phyloP scores from a whole-genome alignment of 164 flowering plant species.

The Berberis thunbergii region DNA sequence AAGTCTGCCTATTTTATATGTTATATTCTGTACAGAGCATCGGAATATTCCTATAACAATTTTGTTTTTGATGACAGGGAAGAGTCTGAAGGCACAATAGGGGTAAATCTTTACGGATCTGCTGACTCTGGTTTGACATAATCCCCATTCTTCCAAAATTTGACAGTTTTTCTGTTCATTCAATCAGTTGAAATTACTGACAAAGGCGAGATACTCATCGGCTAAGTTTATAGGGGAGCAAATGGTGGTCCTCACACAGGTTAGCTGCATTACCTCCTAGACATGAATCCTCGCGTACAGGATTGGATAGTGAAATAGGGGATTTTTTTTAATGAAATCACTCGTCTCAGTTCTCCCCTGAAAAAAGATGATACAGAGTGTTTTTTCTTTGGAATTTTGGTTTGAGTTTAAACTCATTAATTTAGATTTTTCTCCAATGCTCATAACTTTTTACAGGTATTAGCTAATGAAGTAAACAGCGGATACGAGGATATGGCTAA shows the following conservation, averaged over 20 bases:
- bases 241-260: slow-evolving; percentile 91
- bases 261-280: slow-evolving; percentile 15
- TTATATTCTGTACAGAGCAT: too few relatives aligned
- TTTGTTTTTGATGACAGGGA: slow-evolving; percentile 34
- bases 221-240: slow-evolving; percentile 90
- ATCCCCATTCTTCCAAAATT: not conserved
- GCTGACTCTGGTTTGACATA: not conserved
- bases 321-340: too few relatives aligned
- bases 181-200: slow-evolving; percentile 63
- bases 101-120: slow-evolving; percentile 40
- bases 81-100: slow-evolving; percentile 82
- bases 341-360: too few relatives aligned
- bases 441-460: slow-evolving; percentile 36
- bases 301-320: too few relatives aligned
- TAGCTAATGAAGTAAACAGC: slow-evolving; percentile 86
- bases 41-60: too few relatives aligned
- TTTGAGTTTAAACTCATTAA: not conserved
- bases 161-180: slow-evolving; percentile 8
- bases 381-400: not conserved
- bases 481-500: slow-evolving; percentile 94
- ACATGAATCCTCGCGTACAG: not conserved
- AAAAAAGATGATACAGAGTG: not conserved
- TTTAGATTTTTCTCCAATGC: not conserved
- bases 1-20: too few relatives aligned
- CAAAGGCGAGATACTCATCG: slow-evolving; percentile 83